These are phyloP conservation scores for Neurospora sublineolata DNA, from an alignment of 495 filamentous ascomycete genomes.

Conservation along the genomic window DNA sequence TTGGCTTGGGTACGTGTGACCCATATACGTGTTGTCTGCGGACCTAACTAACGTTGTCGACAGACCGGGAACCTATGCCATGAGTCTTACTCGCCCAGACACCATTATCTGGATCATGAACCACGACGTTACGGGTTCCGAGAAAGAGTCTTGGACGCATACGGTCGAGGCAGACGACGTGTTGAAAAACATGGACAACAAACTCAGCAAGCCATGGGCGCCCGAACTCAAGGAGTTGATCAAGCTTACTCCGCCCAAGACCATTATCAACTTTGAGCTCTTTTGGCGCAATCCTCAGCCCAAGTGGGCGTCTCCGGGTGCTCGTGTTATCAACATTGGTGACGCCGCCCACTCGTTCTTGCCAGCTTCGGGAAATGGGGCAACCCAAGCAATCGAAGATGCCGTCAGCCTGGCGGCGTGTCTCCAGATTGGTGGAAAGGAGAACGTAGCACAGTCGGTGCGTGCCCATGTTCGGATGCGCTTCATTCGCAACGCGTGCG, in stretches of 20 bases:
- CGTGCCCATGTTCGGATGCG: constrained; percentile 39
- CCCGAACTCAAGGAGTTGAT: constrained; percentile 44
- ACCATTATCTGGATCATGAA: constrained; percentile 47
- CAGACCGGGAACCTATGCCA: constrained; percentile 39
- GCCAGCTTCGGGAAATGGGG: constrained; percentile 54
- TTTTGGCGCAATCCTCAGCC: constrained; percentile 55
- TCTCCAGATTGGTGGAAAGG: constrained; percentile 46
- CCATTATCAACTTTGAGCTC: constrained; percentile 57
- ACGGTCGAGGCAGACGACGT: constrained; percentile 44
- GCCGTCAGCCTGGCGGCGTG: constrained; percentile 51
- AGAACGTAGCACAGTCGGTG: constrained; percentile 43
- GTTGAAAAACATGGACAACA: constrained; percentile 38
- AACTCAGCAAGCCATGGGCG: constrained; percentile 29
- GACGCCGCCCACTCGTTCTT: constrained; percentile 62
- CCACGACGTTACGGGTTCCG: constrained; percentile 40
- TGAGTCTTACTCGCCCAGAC: constrained; percentile 37
- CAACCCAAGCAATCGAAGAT: constrained; percentile 62
- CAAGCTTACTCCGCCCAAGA: constrained; percentile 41
- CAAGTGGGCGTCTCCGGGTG: constrained; percentile 48
- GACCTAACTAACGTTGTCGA: not conserved
- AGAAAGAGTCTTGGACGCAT: constrained; percentile 41
- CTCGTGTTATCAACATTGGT: constrained; percentile 50
- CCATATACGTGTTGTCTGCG: not conserved
- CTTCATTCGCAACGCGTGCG: constrained; percentile 44
- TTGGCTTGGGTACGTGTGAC: constrained; percentile 27